Conservation (phyloP, 2,329 filamentous ascomycete species). For the Aspergillus hiratsukae region DNA sequence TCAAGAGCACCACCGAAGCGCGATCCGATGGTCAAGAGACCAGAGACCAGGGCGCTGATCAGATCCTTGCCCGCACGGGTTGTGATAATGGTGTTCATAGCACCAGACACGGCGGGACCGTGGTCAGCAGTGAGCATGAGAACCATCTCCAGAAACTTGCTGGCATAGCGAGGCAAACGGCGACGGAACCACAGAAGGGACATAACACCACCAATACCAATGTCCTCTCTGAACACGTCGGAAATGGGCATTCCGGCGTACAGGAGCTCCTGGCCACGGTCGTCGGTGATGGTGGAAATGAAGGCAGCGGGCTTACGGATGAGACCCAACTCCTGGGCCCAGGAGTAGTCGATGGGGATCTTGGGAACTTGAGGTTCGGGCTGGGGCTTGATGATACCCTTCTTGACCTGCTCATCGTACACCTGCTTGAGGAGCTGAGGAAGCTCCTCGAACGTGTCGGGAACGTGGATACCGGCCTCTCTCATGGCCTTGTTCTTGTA, state of each 20-base stretch:
- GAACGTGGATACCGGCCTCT: slow-evolving; percentile 90
- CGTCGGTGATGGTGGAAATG: slow-evolving; percentile 99
- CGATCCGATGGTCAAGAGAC: slow-evolving; percentile 96
- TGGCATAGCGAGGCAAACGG: slow-evolving; percentile 89
- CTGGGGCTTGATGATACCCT: slow-evolving; percentile 79
- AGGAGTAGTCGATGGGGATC: slow-evolving; percentile 99
- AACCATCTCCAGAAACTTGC: slow-evolving; percentile 99
- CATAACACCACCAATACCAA: slow-evolving; percentile 99
- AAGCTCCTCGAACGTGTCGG: slow-evolving; percentile 95
- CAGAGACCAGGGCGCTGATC: slow-evolving; percentile 89
- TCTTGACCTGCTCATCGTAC: slow-evolving; percentile 81
- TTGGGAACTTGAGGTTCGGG: slow-evolving; percentile 91
- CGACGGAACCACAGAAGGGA: slow-evolving; percentile 99
- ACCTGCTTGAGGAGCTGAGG: slow-evolving; percentile 70
- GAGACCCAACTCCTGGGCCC: slow-evolving; percentile 98
- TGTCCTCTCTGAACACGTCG: slow-evolving; percentile 98
- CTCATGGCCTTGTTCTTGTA: slow-evolving; percentile 97
- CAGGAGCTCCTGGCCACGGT: slow-evolving; percentile 97
- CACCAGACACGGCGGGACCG: slow-evolving; percentile 96
- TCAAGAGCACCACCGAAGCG: slow-evolving; percentile 98
- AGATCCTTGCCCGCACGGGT: slow-evolving; percentile 98
- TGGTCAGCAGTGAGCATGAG: slow-evolving; percentile 99
- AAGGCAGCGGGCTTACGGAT: slow-evolving; percentile 99
- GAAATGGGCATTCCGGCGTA: slow-evolving; percentile 99
- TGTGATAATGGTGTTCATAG: slow-evolving; percentile 99